Base-by-base conservation (phyloP, 192 early-diverging fungal species). In the Coemansia sp. region DNA sequence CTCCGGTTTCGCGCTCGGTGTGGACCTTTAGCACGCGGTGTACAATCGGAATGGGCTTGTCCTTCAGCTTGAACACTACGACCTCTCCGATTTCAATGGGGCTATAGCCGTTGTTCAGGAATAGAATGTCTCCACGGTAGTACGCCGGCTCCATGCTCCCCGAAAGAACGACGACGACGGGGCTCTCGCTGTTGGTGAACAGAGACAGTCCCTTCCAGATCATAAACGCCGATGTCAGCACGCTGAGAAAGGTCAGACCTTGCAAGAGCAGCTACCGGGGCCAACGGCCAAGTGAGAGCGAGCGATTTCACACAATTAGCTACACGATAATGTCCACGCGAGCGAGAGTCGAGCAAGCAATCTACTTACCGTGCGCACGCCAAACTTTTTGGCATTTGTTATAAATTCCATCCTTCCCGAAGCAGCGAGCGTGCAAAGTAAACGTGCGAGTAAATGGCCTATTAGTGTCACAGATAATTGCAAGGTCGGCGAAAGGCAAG, bases 71-170 rank as follows among this genome's bases (percentile, higher is more conserved):
- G 86, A 91, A 98, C 8, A 99, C 96, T 70, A 88, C 89, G 67
- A 99, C 96, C 68, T 99, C 96, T 68, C 96, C 96, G 19, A 95
- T 88, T 24, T 87, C 77, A 20, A 96, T 85, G 20, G 94, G 91
- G 12, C 84, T 84, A 36, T 82, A 84, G 19, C 76, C 77, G 67
- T 93, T 89, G 64, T 87, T 82, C 37, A 99, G 82, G 58, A 97
- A 94, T 38, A 99, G 82, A 42, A 98, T 87, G 73, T 99, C 97
- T 24, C 97, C 97, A 68, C 94, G 84, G 63, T 90, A 83, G 76
- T 98, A 97, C 25, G 96, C 97, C 29, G 97, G 96, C 71, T 96
- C 94, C 97, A 99, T 99, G 78, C 91, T 93, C 59, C 91, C 97
- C 79, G 93, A 94, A 47, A 99, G 80, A 6, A 99, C 97, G 1